Evolutionary conservation across 345 rosid genomes (phyloP).

Genomic region (Bruguiera sexangula): DNA sequence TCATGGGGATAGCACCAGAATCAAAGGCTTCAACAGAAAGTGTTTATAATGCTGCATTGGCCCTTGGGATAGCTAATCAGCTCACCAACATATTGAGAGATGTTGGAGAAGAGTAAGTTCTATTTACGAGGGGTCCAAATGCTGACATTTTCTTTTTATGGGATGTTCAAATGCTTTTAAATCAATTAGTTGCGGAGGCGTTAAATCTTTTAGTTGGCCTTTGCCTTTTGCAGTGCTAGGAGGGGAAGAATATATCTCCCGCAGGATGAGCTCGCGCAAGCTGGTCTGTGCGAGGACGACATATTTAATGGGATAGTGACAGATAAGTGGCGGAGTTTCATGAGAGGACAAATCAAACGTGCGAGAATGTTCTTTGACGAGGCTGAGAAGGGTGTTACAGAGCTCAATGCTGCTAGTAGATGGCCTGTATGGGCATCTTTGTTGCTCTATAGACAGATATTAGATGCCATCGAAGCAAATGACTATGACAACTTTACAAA

Average conservation of each 20-base stretch:
- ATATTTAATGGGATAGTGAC: conserved; percentile 43
- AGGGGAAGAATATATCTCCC: conserved; percentile 56
- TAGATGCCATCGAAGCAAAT: conserved; percentile 49
- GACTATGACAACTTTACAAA: conserved; percentile 48
- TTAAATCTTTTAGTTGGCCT: neutral
- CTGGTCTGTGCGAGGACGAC: conserved; percentile 45
- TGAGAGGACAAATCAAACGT: conserved; percentile 49
- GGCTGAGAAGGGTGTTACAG: conserved; percentile 47
- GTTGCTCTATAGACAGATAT: conserved; percentile 42
- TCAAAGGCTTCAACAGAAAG: conserved; percentile 47
- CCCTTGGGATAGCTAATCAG: conserved; percentile 55
- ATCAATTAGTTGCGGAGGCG: neutral
- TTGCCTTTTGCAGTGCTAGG: conserved; percentile 30
- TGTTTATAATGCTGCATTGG: conserved; percentile 48
- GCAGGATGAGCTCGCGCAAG: conserved; percentile 40
- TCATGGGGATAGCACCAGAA: conserved; percentile 52
- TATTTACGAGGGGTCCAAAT: neutral
- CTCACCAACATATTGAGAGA: conserved; percentile 57
- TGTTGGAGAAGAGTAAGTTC: conserved; percentile 56
- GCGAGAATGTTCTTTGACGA: conserved; percentile 50
- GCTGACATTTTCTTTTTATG: neutral
- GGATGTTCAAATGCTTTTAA: neutral
- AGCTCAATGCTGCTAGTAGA: conserved; percentile 42
- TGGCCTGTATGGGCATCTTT: conserved; percentile 58
- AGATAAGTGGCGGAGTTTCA: conserved; percentile 46